Base-by-base conservation (phyloP, 306 rosid genomes). In the Pterocarpus macrocarpus region DNA sequence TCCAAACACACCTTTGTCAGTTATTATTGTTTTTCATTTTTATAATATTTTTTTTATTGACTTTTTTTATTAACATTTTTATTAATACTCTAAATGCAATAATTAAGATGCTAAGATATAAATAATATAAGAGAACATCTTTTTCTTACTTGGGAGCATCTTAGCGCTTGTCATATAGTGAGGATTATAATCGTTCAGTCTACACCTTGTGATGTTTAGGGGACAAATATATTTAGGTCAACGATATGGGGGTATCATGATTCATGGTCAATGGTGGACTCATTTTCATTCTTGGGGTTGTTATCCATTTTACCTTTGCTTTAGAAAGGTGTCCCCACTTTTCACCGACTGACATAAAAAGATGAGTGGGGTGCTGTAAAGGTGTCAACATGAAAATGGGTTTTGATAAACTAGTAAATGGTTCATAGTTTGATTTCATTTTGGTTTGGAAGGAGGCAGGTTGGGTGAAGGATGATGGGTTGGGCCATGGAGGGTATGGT, bases 301-400 rank as follows among this genome's bases (percentile, higher is more conserved):
- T 59, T 59, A n/a, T 17, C 15, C 66, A 65, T 69, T 75, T 79
- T 49, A 56, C 22, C 69, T 61, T 62, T 32, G 52, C 69, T 82
- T 73, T 15, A 0, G 1, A 75, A 34, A 50, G 43, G 53, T 22
- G 89, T 61, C 2, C 87, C 88, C 77, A 55, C 78, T 81, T 84
- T 84, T 87, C 84, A 82, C 78, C 87, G 74, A 78, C 88, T 30
- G 64, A 52, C 67, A 72, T 53, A 32, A 36, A 84, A 84, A 0
- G 52, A 63, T 11, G 64, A 30, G 68, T 28, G 22, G 15, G 36
- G 13, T 69, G 78, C 36, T 82, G 66, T 30, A 68, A 82, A 10
- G 52, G 61, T 4, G 38, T 78, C 4, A 15, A 66, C 65, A 69
- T 83, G 2, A 39, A 76, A 76, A 68, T 49, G 13, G 58, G 15